Evolutionary conservation across 345 rosid species (phyloP).

Genomic region (Dipteronia sinensis): DNA sequence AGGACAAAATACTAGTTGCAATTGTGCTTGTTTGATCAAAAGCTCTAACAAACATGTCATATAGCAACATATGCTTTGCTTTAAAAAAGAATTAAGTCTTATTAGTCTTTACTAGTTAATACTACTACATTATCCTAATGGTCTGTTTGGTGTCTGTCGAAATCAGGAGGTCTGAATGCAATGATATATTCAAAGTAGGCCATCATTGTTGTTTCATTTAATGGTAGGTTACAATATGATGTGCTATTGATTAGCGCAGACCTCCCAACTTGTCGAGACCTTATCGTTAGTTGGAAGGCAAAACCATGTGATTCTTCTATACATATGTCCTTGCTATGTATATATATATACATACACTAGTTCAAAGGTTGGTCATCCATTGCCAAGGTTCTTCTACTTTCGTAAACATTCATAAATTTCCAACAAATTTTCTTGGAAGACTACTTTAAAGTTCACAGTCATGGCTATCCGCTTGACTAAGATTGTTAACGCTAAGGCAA

Average conservation of each 20-base stretch:
- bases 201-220: constrained; percentile 1
- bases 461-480: constrained; percentile 12
- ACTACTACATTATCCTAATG: not conserved
- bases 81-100: not conserved
- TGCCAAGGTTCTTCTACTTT: not conserved
- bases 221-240: not conserved
- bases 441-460: not conserved
- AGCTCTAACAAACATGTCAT: not conserved
- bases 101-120: not conserved
- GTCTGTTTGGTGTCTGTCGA: not conserved
- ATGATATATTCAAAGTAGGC: constrained; percentile 1
- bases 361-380: not conserved
- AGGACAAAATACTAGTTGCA: not conserved
- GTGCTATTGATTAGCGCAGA: not conserved
- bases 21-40: not conserved
- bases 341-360: not conserved
- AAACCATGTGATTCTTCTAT: constrained; percentile 23
- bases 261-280: not conserved
- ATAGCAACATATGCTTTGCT: not conserved
- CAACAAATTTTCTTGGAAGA: not conserved
- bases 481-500: not conserved
- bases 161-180: not conserved
- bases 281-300: constrained; percentile 24
- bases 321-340: constrained; percentile 1
- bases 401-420: not conserved